Evolutionary conservation across 352 stramenopile genomes (phyloP).

Genomic region (Aphanomyces cochlioides): DNA sequence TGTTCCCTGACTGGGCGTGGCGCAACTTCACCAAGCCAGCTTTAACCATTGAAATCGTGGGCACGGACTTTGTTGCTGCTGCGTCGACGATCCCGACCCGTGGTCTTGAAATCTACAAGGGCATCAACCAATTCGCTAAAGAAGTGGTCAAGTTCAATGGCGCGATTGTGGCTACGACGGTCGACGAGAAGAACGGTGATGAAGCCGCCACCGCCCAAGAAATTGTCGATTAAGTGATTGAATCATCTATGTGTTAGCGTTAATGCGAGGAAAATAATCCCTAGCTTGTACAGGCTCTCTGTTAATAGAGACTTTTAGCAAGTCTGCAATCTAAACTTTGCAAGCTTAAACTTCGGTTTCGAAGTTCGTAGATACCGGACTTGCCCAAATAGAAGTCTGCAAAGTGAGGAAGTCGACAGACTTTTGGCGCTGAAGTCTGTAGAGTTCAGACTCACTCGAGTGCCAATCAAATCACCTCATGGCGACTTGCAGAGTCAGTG

Average conservation of each 20-base stretch:
- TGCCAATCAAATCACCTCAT: too few relatives aligned
- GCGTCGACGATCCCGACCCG: slow-evolving; percentile 58
- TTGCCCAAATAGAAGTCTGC: neutral
- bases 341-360: neutral
- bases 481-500: too few relatives aligned
- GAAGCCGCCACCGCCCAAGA: too few relatives aligned
- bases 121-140: slow-evolving; percentile 52
- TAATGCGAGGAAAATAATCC: too few relatives aligned
- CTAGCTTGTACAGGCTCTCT: too few relatives aligned
- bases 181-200: too few relatives aligned
- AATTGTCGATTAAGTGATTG: too few relatives aligned
- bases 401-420: neutral
- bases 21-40: slow-evolving; percentile 41
- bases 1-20: slow-evolving; percentile 38
- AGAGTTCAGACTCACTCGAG: too few relatives aligned
- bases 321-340: neutral
- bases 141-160: slow-evolving; percentile 47
- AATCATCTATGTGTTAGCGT: too few relatives aligned
- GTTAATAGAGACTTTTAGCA: slow-evolving; percentile 6
- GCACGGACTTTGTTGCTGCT: slow-evolving; percentile 33
- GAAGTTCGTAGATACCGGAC: neutral
- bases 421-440: neutral
- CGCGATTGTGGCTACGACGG: too few relatives aligned
- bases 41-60: slow-evolving; percentile 39
- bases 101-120: slow-evolving; percentile 51